Evolutionary conservation across 345 rosid genomes (phyloP).

Genomic region (Syzygium grande): DNA sequence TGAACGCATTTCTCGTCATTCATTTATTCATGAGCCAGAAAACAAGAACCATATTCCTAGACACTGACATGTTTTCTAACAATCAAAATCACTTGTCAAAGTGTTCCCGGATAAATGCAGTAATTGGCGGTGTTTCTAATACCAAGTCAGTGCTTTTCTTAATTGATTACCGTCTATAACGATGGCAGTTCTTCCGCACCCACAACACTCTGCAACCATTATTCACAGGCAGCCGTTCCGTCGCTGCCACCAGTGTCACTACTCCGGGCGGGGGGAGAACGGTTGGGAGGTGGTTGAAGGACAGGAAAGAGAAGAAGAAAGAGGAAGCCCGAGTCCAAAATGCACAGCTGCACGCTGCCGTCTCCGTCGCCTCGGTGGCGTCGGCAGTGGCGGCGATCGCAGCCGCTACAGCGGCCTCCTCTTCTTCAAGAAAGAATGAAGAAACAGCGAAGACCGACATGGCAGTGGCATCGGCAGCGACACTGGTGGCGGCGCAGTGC

Average conservation of each 20-base stretch:
- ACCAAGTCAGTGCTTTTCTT: not conserved
- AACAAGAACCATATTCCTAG: not conserved
- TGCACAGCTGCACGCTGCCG: conserved; percentile 84
- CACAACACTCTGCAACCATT: conserved; percentile 81
- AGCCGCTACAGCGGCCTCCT: conserved; percentile 71
- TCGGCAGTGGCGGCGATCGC: conserved; percentile 83
- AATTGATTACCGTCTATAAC: not conserved
- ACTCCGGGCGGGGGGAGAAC: conserved; percentile 74
- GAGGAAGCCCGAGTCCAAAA: conserved; percentile 81
- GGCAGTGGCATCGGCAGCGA: conserved; percentile 92
- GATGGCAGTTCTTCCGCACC: conserved; percentile 62
- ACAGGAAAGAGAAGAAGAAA: conserved; percentile 88
- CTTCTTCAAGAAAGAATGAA: conserved; percentile 51
- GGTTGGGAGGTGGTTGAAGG: conserved; percentile 94
- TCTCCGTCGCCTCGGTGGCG: conserved; percentile 90
- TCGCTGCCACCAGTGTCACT: conserved; percentile 22
- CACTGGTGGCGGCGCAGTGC: conserved; percentile 96
- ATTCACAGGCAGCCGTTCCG: conserved; percentile 45
- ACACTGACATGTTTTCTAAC: not conserved
- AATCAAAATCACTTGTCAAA: not conserved
- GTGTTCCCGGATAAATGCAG: not conserved
- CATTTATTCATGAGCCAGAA: not conserved
- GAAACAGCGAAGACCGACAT: conserved; percentile 61
- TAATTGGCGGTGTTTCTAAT: not conserved
- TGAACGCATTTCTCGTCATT: not conserved